phyloP scores from a whole-genome alignment of 345 rosid species.

The Rhodamnia argentea region DNA sequence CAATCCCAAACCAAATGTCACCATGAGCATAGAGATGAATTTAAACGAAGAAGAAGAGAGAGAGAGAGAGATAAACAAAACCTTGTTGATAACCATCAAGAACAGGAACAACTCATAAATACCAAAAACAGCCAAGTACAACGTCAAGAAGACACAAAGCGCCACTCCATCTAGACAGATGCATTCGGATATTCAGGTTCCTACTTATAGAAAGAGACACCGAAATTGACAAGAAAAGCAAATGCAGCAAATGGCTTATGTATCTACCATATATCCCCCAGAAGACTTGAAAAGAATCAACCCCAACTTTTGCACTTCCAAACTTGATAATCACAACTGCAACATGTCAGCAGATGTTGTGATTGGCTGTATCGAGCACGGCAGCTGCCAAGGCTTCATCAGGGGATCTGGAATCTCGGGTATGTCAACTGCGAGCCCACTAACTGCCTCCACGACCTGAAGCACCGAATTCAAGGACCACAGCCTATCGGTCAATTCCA shows the following conservation, averaged over 20 bases:
- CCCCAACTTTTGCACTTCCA: neutral
- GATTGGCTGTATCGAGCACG: conserved; percentile 36
- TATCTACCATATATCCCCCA: neutral
- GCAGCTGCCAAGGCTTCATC: conserved; percentile 54
- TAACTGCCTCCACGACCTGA: conserved; percentile 43
- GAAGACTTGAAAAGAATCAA: neutral
- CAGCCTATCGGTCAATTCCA: conserved; percentile 60
- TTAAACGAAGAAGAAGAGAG: neutral
- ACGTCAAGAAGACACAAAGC: neutral
- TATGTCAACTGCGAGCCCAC: conserved; percentile 48
- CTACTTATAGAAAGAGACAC: neutral
- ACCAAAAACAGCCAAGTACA: neutral
- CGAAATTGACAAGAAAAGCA: neutral
- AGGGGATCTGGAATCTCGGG: conserved; percentile 61
- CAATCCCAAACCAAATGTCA: neutral
- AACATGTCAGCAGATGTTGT: conserved; percentile 42
- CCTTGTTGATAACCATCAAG: neutral
- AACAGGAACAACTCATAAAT: neutral
- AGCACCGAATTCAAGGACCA: conserved; percentile 27
- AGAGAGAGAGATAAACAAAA: neutral
- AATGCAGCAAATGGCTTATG: neutral
- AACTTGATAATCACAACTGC: neutral
- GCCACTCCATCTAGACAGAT: neutral
- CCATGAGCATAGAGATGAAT: neutral
- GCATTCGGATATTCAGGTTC: neutral